Percentiles rank a stretch among this genome's conserved stretches.
These are phyloP conservation scores for Hymenoscyphus infarciens DNA, from an alignment of 2,329 filamentous ascomycete genomes.

Conservation along the genomic window DNA sequence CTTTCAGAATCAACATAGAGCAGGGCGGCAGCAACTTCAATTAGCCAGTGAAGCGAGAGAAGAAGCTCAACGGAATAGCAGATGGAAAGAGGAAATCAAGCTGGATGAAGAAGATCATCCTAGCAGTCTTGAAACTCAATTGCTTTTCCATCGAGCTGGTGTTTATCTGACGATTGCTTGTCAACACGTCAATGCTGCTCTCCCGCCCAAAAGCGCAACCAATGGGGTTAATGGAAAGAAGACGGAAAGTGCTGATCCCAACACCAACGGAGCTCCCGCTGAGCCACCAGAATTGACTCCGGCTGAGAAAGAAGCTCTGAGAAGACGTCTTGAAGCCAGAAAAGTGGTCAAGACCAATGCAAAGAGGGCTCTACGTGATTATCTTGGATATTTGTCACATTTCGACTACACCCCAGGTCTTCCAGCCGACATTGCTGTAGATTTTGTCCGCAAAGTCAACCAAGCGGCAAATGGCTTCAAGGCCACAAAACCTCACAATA, in stretches of 20 bases:
- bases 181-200: conserved; percentile 55
- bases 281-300: conserved; percentile 35
- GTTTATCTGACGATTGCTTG: conserved; percentile 71
- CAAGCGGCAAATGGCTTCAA: conserved; percentile 48
- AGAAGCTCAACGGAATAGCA: conserved; percentile 34
- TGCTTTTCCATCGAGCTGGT: conserved; percentile 72
- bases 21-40: conserved; percentile 45
- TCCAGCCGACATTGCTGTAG: conserved; percentile 37
- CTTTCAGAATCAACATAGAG: conserved; percentile 34
- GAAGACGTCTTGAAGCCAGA: conserved; percentile 53
- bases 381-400: conserved; percentile 65
- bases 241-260: conserved; percentile 23
- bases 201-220: conserved; percentile 36
- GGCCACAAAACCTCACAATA: conserved; percentile 38
- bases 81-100: conserved; percentile 47
- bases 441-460: conserved; percentile 56
- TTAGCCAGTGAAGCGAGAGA: conserved; percentile 40
- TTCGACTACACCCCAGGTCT: conserved; percentile 71
- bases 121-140: conserved; percentile 68
- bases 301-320: conserved; percentile 44
- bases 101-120: conserved; percentile 65
- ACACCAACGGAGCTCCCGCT: conserved; percentile 15
- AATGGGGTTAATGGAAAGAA: conserved; percentile 26
- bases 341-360: conserved; percentile 71
- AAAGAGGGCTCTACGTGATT: conserved; percentile 73